Conservation (phyloP, 1,284 basidiomycete genomes). For the Testicularia cyperi region DNA sequence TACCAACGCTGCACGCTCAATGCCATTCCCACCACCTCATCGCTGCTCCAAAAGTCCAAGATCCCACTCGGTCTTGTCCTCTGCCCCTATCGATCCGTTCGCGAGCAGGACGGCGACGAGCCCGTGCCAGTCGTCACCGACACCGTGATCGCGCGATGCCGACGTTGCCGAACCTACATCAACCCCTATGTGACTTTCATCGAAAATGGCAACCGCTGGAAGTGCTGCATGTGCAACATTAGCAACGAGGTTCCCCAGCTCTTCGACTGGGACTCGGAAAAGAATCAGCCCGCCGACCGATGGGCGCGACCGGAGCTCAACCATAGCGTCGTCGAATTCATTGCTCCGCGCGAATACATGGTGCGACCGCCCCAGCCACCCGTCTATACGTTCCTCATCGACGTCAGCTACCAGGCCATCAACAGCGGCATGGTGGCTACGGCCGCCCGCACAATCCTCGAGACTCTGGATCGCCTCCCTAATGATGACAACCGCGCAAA, state of each 20-base stretch:
- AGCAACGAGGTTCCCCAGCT: slow-evolving; percentile 97
- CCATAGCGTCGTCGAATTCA: slow-evolving; percentile 88
- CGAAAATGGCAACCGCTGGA: slow-evolving; percentile 97
- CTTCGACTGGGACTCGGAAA: slow-evolving; percentile 95
- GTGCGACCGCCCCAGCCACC: slow-evolving; percentile 94
- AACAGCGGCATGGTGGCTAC: slow-evolving; percentile 87
- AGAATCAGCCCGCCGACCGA: slow-evolving; percentile 90
- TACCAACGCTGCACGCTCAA: slow-evolving; percentile 93
- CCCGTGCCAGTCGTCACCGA: slow-evolving; percentile 86
- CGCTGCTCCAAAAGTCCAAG: slow-evolving; percentile 87
- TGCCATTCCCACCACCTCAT: slow-evolving; percentile 87
- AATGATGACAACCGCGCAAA: slow-evolving; percentile 92
- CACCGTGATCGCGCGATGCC: slow-evolving; percentile 93
- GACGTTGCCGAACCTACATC: slow-evolving; percentile 96
- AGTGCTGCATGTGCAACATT: slow-evolving; percentile 98
- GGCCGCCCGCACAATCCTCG: slow-evolving; percentile 89
- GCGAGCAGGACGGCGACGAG: slow-evolving; percentile 65
- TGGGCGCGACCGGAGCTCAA: slow-evolving; percentile 94
- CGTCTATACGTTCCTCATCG: slow-evolving; percentile 94
- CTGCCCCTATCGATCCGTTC: slow-evolving; percentile 83
- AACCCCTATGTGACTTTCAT: slow-evolving; percentile 98
- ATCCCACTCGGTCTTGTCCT: slow-evolving; percentile 87
- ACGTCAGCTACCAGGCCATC: slow-evolving; percentile 88
- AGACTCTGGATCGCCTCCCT: slow-evolving; percentile 90
- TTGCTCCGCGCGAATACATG: slow-evolving; percentile 99